These are phyloP conservation scores for Cochlearia excelsa DNA, from an alignment of 345 rosid species.

Conservation along the genomic window DNA sequence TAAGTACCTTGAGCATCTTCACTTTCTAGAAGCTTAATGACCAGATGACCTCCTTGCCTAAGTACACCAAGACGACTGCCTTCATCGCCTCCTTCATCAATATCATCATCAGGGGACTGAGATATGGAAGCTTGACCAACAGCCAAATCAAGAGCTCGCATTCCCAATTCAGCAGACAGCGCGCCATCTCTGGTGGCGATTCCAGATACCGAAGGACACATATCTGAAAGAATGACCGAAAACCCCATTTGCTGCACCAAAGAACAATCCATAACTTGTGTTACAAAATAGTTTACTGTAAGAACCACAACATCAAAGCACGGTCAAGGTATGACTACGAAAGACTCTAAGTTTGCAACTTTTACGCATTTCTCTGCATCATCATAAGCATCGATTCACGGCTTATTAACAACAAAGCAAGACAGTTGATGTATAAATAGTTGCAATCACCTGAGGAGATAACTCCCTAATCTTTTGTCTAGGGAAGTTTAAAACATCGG, in stretches of 20 bases:
- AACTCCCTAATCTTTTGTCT: constrained; percentile 56
- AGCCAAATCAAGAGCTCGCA: constrained; percentile 86
- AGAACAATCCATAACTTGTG: constrained; percentile 13
- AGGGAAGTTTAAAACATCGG: constrained; percentile 68
- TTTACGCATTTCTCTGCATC: not conserved
- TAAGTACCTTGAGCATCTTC: constrained; percentile 71
- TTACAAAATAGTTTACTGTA: not conserved
- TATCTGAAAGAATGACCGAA: constrained; percentile 79
- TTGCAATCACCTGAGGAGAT: constrained; percentile 62
- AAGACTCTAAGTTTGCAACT: constrained; percentile 11
- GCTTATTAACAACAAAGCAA: not conserved
- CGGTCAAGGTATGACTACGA: not conserved
- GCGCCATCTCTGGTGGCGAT: constrained; percentile 76
- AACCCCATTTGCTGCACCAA: constrained; percentile 69
- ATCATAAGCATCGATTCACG: not conserved
- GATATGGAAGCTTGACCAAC: constrained; percentile 52
- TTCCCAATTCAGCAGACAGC: constrained; percentile 75
- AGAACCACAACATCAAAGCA: not conserved
- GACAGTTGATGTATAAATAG: not conserved
- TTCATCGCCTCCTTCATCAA: constrained; percentile 11
- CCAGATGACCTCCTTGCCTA: constrained; percentile 69
- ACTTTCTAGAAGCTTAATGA: constrained; percentile 88
- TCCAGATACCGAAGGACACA: constrained; percentile 92
- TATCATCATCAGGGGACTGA: constrained; percentile 32
- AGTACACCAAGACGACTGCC: constrained; percentile 47